Percentiles rank a stretch among this genome's conserved stretches.
Evolutionary conservation across 257 asterid genomes (phyloP).

Genomic region (Asclepias syriaca): DNA sequence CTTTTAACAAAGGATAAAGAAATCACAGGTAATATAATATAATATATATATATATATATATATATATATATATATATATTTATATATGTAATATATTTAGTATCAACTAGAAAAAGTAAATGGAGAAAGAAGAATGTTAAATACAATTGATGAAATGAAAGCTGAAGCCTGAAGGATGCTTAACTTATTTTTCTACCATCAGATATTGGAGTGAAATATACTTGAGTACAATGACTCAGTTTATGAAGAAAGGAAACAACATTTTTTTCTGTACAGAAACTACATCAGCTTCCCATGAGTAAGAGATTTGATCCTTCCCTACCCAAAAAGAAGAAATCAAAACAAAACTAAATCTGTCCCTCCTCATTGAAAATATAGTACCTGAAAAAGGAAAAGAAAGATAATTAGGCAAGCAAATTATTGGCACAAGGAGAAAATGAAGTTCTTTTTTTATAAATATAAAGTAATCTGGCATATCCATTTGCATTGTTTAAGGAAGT

Average conservation of each 20-base stretch:
- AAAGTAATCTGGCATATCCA: background rate
- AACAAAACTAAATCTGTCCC: background rate
- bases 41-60: background rate
- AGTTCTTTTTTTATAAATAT: background rate
- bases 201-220: background rate
- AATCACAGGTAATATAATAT: background rate
- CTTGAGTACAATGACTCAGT: background rate
- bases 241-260: background rate
- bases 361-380: background rate
- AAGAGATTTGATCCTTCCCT: background rate
- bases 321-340: too few relatives aligned
- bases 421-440: background rate
- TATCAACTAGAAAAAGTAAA: background rate
- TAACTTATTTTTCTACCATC: background rate
- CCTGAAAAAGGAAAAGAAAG: background rate
- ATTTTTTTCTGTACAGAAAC: slow-evolving; percentile 7
- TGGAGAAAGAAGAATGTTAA: background rate
- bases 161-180: slow-evolving; percentile 2
- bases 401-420: background rate
- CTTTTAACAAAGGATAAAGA: background rate
- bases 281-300: background rate
- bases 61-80: background rate
- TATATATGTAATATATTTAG: background rate
- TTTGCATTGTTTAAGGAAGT: background rate
- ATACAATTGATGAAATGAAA: background rate